phyloP scores from a whole-genome alignment of 371 early-diverging fungal species.

The Encephalitozoon intestinalis region DNA sequence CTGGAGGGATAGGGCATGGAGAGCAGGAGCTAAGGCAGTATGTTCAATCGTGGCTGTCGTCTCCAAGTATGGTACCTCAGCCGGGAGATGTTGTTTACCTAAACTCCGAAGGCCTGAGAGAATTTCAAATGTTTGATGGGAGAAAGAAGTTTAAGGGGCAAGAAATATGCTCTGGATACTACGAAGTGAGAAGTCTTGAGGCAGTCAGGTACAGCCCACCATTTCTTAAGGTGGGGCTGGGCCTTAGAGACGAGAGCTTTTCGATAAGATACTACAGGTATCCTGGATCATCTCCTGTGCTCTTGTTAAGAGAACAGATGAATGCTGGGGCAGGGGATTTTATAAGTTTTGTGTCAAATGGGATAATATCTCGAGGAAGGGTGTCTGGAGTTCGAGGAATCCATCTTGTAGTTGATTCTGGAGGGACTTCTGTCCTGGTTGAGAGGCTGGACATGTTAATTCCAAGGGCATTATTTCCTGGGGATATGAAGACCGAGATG shows the following conservation, averaged over 20 bases:
- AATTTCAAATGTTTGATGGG: not conserved
- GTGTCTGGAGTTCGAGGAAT: not conserved
- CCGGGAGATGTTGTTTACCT: not conserved
- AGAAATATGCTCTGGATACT: not conserved
- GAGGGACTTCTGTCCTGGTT: not conserved
- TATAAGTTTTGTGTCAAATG: not conserved
- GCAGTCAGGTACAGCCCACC: not conserved
- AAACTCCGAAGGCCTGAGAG: not conserved
- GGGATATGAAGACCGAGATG: not conserved
- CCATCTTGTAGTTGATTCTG: not conserved
- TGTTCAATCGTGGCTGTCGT: slow-evolving; percentile 10
- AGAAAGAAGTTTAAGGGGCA: not conserved
- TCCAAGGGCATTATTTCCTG: not conserved
- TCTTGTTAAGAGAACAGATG: not conserved
- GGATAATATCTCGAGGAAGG: not conserved
- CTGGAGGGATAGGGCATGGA: not conserved
- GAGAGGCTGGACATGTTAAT: slow-evolving; percentile 8
- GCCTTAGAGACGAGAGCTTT: not conserved
- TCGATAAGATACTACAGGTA: not conserved
- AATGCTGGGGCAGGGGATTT: not conserved
- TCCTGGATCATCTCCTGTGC: not conserved
- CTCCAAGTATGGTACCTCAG: not conserved
- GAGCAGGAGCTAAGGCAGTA: not conserved
- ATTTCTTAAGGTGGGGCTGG: not conserved
- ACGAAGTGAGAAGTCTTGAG: not conserved